Evolutionary conservation across 768 basidiomycete genomes (phyloP), one percentile per base, ranked within the genome.

Genomic region (Russula olivacea): DNA sequence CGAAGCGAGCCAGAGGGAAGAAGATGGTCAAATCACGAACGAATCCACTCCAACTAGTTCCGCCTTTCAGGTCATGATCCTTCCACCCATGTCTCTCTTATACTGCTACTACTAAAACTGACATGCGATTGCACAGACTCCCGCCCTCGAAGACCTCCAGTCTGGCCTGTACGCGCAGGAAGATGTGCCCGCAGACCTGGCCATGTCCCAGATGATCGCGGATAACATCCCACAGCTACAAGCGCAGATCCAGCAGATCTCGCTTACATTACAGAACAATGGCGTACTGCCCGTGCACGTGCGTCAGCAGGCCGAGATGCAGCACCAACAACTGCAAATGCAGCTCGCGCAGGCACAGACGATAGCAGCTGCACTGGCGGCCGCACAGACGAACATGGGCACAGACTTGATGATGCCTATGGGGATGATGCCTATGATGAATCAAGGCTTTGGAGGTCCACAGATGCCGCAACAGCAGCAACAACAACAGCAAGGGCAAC

Each of bases 211-310:
- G 67, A 83, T 86, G 76, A 78, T 90, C 68, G 83, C 84, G 36
- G 85, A 88, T 67, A 86, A 78, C 71, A 88, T 93, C 67, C 85
- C 89, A 21, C 86, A 91, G 71, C 77, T 93, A 19, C 92, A 94
- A 73, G 90, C 90, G 5, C 90, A 93, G 71, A 86, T 93, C 64
- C 76, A 77, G n/a, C 92, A 94, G 69, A 78, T 92, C 55, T 86
- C 84, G 61, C 77, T 85, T 67, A 86, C 89, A 79, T 82, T 93
- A 67, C 87, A 89, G 73, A 93, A 91, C 70, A 60, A 40, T n/a
- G 83, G 86, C 21, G 80, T 83, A 10, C 76, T 94, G 8, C 89
- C 90, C 2, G 74, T 75, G 25, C 83, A 84, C 55, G 87, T 89
- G 49, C 86, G 91, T 38, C 87, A 87, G 70, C 84, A 87, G 65